Evolutionary conservation across 306 rosid genomes (phyloP), one percentile per base, ranked within the genome.

Genomic region (Vigna mungo): DNA sequence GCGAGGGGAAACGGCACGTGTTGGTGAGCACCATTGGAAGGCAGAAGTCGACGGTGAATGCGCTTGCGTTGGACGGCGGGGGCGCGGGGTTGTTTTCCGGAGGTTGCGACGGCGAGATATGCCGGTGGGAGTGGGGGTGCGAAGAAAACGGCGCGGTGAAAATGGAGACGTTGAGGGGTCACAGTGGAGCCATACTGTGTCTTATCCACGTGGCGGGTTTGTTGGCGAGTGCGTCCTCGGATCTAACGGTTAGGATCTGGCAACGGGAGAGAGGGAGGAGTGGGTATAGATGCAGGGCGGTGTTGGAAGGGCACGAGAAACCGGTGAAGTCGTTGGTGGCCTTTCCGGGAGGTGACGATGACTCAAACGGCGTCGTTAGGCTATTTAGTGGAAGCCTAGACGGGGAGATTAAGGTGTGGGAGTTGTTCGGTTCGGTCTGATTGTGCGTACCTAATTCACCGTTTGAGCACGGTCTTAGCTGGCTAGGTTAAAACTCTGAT

Each of bases 161-260:
- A 47, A 71, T 12, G 77, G 89, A 86, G 34, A 82, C 27, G 30
- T 30, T 90, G 32, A 1, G 61, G 77, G 92, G 89, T 13, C 96
- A 90, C 23, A 43, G 71, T 37, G 89, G 87, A 49, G 90, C 90
- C 15, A 74, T 90, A 20, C 30, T 90, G 17, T 88, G 92, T 62
- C 44, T 90, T 65, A 75, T 79, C 25, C 71, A 23, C 68, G 80
- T 87, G 4, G 69, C 30, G 2, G 90, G 70, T 17, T 74, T 85
- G 61, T 77, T 90, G 60, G 85, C 20, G 9, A 88, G 89, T 54
- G 96, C 92, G 41, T 88, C 96, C 23, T 78, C 86, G 1, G 96
- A 88, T 88, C 77, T 39, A 78, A 90, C 88, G 76, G 89, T 90
- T n/a, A 90, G 92, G 84, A 80, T 90, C 1, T 90, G 96, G 96